Percentiles rank a stretch among this genome's conserved stretches.
phyloP scores from a whole-genome alignment of 495 filamentous ascomycete species.

The Daldinia concentrica region DNA sequence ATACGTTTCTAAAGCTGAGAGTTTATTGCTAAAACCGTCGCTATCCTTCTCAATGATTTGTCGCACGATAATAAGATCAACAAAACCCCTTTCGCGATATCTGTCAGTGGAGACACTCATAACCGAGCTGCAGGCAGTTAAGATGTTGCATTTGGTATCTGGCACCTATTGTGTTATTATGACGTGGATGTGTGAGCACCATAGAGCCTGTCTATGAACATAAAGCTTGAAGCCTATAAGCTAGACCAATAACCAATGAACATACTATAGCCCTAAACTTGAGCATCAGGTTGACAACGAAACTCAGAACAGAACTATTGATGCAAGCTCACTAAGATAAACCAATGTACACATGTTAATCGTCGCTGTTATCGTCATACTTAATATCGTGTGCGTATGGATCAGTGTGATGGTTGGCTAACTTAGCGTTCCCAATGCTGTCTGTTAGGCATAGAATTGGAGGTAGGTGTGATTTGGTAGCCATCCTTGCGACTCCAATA shows the following conservation, averaged over 20 bases:
- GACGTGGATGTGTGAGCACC: background rate
- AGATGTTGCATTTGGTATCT: background rate
- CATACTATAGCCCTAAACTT: background rate
- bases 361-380: background rate
- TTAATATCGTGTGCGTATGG: background rate
- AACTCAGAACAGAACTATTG: background rate
- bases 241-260: background rate
- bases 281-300: background rate
- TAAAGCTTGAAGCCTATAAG: background rate
- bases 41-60: background rate
- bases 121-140: background rate
- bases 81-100: background rate
- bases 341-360: background rate
- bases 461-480: background rate
- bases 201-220: background rate
- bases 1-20: background rate
- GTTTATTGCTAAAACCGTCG: background rate
- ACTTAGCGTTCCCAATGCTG: background rate
- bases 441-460: background rate
- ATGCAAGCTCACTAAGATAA: background rate
- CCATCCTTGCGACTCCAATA: background rate
- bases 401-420: background rate
- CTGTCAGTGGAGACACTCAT: background rate
- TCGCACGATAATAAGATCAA: background rate
- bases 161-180: background rate